Evolutionary conservation across 2,329 filamentous ascomycete species (phyloP).

Genomic region (Calycina marina): DNA sequence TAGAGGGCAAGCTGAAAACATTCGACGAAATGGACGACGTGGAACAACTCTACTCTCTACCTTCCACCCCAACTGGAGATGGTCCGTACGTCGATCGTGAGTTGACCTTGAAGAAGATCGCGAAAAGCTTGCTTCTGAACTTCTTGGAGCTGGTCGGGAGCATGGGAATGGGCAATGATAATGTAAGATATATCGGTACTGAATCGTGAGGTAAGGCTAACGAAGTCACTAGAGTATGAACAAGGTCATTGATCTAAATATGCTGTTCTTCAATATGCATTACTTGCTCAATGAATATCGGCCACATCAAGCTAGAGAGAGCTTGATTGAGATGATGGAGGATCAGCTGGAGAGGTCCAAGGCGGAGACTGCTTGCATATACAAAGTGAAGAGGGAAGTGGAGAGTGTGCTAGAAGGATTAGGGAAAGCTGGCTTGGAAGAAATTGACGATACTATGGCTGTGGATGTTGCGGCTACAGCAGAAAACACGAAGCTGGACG

Average conservation of each 20-base stretch:
- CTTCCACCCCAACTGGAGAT: slow-evolving; percentile 20
- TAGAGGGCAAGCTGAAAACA: not conserved
- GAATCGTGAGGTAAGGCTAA: too few species aligned
- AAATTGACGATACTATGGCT: slow-evolving; percentile 2
- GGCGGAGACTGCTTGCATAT: slow-evolving; percentile 57
- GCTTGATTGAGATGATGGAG: slow-evolving; percentile 76
- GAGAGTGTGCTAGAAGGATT: slow-evolving; percentile 58
- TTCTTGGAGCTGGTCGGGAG: slow-evolving; percentile 74
- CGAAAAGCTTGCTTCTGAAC: slow-evolving; percentile 75
- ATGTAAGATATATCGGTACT: too few species aligned
- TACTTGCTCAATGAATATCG: slow-evolving; percentile 89
- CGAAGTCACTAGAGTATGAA: too few species aligned
- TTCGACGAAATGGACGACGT: slow-evolving; percentile 23
- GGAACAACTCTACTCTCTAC: slow-evolving; percentile 47
- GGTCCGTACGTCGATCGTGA: slow-evolving; percentile 46
- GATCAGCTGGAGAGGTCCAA: slow-evolving; percentile 60
- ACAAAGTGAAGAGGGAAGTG: slow-evolving; percentile 56
- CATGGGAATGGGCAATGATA: slow-evolving; percentile 48
- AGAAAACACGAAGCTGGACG: slow-evolving; percentile 4
- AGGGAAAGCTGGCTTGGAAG: slow-evolving; percentile 29
- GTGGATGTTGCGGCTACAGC: slow-evolving; percentile 5
- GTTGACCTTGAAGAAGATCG: slow-evolving; percentile 58
- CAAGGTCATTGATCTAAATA: slow-evolving; percentile 74
- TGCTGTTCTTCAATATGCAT: slow-evolving; percentile 80
- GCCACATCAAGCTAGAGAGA: slow-evolving; percentile 83